A percentile compares a stretch with the other conserved stretches of the same genome.
Evolutionary conservation across 1,139 yeast species (phyloP).

Genomic region (Blastobotrys apis): DNA sequence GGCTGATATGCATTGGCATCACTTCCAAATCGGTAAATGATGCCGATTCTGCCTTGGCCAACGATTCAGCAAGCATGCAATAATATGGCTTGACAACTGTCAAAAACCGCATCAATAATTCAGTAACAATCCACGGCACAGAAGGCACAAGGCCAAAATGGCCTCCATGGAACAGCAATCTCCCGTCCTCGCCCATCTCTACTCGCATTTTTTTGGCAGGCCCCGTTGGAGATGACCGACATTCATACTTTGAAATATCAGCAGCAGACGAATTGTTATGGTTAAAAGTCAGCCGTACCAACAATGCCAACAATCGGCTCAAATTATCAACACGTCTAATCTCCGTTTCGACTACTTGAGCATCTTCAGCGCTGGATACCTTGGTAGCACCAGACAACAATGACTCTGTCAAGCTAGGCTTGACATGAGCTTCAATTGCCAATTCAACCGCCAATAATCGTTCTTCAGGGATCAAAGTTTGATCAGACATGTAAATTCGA

Average conservation of each 20-base stretch:
- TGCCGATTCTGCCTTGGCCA: background rate
- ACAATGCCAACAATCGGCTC: conserved; percentile 1
- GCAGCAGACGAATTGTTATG: background rate
- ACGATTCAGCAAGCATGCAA: background rate
- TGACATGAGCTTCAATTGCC: background rate
- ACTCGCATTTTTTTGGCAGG: background rate
- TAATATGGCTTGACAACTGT: conserved; percentile 3
- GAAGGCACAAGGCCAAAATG: background rate
- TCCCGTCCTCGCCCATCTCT: background rate
- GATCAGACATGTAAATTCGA: background rate
- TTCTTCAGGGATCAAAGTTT: background rate
- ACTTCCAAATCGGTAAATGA: background rate
- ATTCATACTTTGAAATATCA: background rate
- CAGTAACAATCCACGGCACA: conserved; percentile 9
- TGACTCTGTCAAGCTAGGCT: background rate
- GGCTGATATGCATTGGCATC: background rate
- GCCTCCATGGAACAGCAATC: background rate
- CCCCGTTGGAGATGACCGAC: background rate
- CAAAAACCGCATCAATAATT: background rate
- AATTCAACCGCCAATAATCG: background rate
- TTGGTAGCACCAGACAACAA: background rate
- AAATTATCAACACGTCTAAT: background rate
- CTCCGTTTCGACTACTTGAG: background rate
- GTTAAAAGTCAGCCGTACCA: conserved; percentile 2
- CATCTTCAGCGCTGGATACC: background rate